Conservation (phyloP, 352 stramenopile genomes). For the Phytophthora fragariae region DNA sequence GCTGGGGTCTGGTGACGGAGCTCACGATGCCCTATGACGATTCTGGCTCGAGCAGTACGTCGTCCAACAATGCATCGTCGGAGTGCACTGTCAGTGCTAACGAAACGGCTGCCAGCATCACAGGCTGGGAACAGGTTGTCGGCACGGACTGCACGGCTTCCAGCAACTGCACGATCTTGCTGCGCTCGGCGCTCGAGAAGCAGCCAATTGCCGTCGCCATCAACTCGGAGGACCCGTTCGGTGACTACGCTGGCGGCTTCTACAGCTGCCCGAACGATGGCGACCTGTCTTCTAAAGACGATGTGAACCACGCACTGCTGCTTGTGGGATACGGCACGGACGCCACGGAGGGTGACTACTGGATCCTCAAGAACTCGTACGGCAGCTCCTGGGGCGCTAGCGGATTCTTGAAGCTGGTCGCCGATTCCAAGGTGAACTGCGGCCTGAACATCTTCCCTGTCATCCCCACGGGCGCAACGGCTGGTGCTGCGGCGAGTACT, state of each 20-base stretch:
- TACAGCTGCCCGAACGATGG: slow-evolving; percentile 79
- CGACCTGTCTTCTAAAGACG: slow-evolving; percentile 63
- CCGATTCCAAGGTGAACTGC: slow-evolving; percentile 79
- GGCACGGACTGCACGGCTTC: slow-evolving; percentile 62
- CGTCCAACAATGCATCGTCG: slow-evolving; percentile 36
- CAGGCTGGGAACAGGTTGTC: slow-evolving; percentile 71
- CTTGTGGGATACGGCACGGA: slow-evolving; percentile 82
- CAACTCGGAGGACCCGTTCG: slow-evolving; percentile 77
- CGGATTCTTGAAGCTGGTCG: slow-evolving; percentile 73
- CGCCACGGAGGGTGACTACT: slow-evolving; percentile 66
- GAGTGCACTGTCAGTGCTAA: slow-evolving; percentile 47
- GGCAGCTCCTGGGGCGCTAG: slow-evolving; percentile 68
- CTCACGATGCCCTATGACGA: slow-evolving; percentile 82
- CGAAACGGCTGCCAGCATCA: slow-evolving; percentile 76
- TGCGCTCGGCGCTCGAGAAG: slow-evolving; percentile 60
- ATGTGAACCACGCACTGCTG: slow-evolving; percentile 80
- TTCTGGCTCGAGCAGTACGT: slow-evolving; percentile 26
- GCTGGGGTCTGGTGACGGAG: slow-evolving; percentile 71
- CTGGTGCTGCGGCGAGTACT: slow-evolving; percentile 43
- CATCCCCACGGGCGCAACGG: slow-evolving; percentile 63
- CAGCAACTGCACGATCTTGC: slow-evolving; percentile 57
- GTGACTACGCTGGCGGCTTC: slow-evolving; percentile 71
- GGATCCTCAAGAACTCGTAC: slow-evolving; percentile 89
- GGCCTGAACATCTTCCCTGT: slow-evolving; percentile 85
- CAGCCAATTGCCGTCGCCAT: slow-evolving; percentile 82